A percentile compares a stretch with the other conserved stretches of the same genome.
phyloP scores from a whole-genome alignment of 371 early-diverging fungal species.

The Ordospora colligata region DNA sequence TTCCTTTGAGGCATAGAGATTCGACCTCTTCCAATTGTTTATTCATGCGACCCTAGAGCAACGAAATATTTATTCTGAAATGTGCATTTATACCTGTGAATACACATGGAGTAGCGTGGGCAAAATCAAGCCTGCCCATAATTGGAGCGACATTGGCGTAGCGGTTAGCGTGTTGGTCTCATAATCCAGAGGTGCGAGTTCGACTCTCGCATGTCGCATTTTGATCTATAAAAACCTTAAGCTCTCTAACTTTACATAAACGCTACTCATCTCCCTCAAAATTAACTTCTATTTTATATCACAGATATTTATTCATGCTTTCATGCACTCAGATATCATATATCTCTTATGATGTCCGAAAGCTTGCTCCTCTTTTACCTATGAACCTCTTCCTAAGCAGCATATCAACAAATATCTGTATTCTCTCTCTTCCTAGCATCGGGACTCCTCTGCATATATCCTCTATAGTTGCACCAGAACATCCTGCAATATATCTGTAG shows the following conservation, averaged over 20 bases:
- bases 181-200: conserved; percentile 64
- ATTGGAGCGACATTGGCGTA: conserved; percentile 61
- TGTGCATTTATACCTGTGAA: too few relatives aligned
- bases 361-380: conserved; percentile 11
- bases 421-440: conserved; percentile 21
- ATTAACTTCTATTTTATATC: too few relatives aligned
- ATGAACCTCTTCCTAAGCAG: conserved; percentile 46
- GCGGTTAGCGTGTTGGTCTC: conserved; percentile 64
- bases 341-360: background rate
- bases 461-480: conserved; percentile 6
- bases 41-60: background rate
- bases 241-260: too few relatives aligned
- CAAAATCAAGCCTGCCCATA: background rate
- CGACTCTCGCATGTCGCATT: conserved; percentile 59
- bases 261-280: too few relatives aligned
- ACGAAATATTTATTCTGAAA: too few relatives aligned
- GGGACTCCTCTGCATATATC: conserved; percentile 27
- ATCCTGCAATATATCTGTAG: conserved; percentile 32
- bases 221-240: conserved; percentile 34
- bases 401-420: conserved; percentile 49
- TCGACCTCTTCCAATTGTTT: conserved; percentile 4
- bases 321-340: background rate
- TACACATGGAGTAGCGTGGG: background rate
- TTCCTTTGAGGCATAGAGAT: background rate
- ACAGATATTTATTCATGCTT: conserved; percentile 25